A percentile compares a stretch with the other conserved stretches of the same genome.
Conservation (phyloP, 2,329 filamentous ascomycete genomes). For the Tetracladium maxilliforme region DNA sequence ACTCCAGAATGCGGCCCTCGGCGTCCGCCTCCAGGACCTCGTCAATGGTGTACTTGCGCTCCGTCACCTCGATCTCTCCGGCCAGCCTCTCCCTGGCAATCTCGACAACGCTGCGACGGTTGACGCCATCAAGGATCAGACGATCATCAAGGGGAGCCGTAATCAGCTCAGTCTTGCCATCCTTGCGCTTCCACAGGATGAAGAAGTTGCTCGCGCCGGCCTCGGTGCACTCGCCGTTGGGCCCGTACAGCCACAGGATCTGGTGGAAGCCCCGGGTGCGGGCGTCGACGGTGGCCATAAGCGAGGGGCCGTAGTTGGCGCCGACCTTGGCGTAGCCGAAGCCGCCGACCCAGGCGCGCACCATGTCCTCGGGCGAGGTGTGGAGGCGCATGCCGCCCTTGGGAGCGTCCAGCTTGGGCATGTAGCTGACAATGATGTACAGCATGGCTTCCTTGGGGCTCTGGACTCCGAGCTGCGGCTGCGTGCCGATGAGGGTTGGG, state of each 20-base stretch:
- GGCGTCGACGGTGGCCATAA: constrained; percentile 67
- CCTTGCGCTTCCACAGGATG: constrained; percentile 57
- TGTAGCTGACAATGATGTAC: constrained; percentile 61
- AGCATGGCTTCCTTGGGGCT: constrained; percentile 71
- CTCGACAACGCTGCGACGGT: constrained; percentile 66
- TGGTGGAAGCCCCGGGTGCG: constrained; percentile 64
- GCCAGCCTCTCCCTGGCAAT: constrained; percentile 49
- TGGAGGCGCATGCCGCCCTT: constrained; percentile 55
- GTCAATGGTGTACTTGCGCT: constrained; percentile 68
- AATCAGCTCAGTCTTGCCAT: constrained; percentile 53
- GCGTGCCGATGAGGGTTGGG: constrained; percentile 75
- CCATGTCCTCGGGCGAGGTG: constrained; percentile 66
- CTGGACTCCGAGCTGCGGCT: constrained; percentile 66
- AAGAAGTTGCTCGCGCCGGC: constrained; percentile 91
- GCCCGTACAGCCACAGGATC: constrained; percentile 85
- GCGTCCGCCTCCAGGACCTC: constrained; percentile 58
- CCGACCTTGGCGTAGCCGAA: constrained; percentile 88
- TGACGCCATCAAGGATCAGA: constrained; percentile 79
- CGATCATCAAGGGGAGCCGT: constrained; percentile 74
- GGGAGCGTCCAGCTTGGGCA: constrained; percentile 38
- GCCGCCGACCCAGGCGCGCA: constrained; percentile 85
- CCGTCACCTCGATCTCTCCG: constrained; percentile 53
- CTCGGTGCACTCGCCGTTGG: constrained; percentile 68
- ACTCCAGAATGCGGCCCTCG: constrained; percentile 68
- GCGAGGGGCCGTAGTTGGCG: constrained; percentile 79